phyloP scores from a whole-genome alignment of 2,329 filamentous ascomycete species.

The Nannizziopsis arthrosporioides region DNA sequence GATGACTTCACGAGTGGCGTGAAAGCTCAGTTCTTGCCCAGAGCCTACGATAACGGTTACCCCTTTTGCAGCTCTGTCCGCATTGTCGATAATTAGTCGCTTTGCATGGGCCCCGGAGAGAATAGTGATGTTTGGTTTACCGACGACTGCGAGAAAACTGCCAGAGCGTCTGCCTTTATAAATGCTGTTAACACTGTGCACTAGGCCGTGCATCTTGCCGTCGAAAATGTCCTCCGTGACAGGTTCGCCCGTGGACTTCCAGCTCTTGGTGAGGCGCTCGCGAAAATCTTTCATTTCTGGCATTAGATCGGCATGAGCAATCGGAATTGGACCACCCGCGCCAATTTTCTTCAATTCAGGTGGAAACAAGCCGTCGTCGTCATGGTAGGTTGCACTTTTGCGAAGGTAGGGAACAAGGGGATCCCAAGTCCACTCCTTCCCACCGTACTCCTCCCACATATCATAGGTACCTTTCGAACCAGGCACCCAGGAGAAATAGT shows the following conservation, averaged over 20 bases:
- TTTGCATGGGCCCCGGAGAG: constrained; percentile 41
- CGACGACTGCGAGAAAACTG: constrained; percentile 41
- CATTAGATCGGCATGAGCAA: constrained; percentile 45
- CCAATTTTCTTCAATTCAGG: constrained; percentile 43
- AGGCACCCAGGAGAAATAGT: constrained; percentile 55
- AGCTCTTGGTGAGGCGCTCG: constrained; percentile 33
- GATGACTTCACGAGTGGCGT: constrained; percentile 40
- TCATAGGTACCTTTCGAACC: constrained; percentile 48
- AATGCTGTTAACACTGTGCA: constrained; percentile 44
- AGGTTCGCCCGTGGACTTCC: constrained; percentile 39
- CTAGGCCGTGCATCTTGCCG: constrained; percentile 44
- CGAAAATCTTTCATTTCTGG: constrained; percentile 42
- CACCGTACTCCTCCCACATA: constrained; percentile 38
- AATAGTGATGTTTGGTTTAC: constrained; percentile 46
- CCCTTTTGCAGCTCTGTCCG: constrained; percentile 32
- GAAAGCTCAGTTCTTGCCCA: constrained; percentile 36
- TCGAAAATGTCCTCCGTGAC: constrained; percentile 34
- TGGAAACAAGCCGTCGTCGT: constrained; percentile 40
- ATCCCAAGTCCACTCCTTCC: constrained; percentile 47
- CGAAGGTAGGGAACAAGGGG: constrained; percentile 41
- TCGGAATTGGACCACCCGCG: constrained; percentile 40
- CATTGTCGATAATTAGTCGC: constrained; percentile 42
- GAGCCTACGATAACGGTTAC: constrained; percentile 36
- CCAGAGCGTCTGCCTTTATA: constrained; percentile 46
- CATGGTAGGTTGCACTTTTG: constrained; percentile 48